Percentiles rank a stretch among this genome's conserved stretches.
Conservation (phyloP, 441 rosid species). For the Gossypium davidsonii region DNA sequence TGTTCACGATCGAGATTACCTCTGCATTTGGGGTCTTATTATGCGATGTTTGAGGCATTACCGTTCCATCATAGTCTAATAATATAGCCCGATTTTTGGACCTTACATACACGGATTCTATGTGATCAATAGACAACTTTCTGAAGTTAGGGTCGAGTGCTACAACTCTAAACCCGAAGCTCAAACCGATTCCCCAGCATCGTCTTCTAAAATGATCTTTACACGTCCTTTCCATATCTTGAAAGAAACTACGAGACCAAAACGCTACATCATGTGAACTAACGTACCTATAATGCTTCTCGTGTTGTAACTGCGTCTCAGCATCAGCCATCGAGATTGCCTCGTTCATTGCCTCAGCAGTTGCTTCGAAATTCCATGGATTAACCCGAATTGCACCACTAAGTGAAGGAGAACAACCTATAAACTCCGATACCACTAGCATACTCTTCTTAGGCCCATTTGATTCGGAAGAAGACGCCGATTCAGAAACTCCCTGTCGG, state of each 20-base stretch:
- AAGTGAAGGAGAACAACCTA: conserved; percentile 74
- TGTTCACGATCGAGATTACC: conserved; percentile 45
- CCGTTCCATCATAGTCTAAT: conserved; percentile 68
- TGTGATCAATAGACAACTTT: conserved; percentile 46
- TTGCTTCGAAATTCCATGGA: conserved; percentile 66
- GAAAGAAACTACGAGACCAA: conserved; percentile 70
- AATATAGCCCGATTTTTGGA: conserved; percentile 60
- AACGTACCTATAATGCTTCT: conserved; percentile 66
- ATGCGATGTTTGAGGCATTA: conserved; percentile 62
- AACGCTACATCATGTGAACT: conserved; percentile 68
- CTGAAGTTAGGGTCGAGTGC: conserved; percentile 68
- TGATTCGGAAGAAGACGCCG: conserved; percentile 31
- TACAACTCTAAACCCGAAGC: conserved; percentile 72
- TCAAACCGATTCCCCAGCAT: conserved; percentile 69
- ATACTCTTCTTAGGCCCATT: conserved; percentile 60
- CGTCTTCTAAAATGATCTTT: conserved; percentile 64
- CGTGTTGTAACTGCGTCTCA: conserved; percentile 69
- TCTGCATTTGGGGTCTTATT: conserved; percentile 47
- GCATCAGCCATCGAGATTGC: conserved; percentile 55
- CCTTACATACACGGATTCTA: conserved; percentile 47
- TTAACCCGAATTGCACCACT: conserved; percentile 75
- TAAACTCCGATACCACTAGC: conserved; percentile 68
- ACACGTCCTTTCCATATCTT: conserved; percentile 69
- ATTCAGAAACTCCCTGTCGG: conserved; percentile 50
- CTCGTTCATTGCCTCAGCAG: conserved; percentile 72